phyloP scores from a whole-genome alignment of 495 filamentous ascomycete genomes.

The Daldinia vernicosa region DNA sequence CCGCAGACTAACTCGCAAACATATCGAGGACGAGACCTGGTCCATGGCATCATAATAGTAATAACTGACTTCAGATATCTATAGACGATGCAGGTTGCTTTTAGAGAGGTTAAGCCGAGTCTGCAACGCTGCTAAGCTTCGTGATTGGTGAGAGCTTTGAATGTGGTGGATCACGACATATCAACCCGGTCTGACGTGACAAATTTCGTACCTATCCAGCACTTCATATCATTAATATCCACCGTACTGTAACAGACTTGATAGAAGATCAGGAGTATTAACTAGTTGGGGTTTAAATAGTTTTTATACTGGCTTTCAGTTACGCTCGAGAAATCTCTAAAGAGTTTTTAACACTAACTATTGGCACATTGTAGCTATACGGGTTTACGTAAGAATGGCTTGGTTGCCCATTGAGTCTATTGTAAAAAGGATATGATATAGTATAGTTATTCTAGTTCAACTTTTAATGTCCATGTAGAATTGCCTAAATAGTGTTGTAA shows the following conservation, averaged over 20 bases:
- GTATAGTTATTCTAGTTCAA: no score
- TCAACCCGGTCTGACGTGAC: conserved; percentile 35
- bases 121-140: conserved; percentile 9
- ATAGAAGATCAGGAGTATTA: neutral
- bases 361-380: neutral
- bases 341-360: neutral
- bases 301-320: neutral
- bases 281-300: neutral
- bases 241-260: neutral
- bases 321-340: neutral
- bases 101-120: conserved; percentile 21
- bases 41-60: conserved; percentile 35
- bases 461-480: neutral
- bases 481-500: neutral
- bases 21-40: neutral
- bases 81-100: conserved; percentile 4
- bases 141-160: conserved; percentile 28
- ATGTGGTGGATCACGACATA: conserved; percentile 39
- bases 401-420: no score
- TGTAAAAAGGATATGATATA: no score
- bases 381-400: no score
- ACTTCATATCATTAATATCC: conserved; percentile 11
- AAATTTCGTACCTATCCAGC: neutral
- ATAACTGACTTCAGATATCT: conserved; percentile 28
- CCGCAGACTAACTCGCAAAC: neutral